Conservation (phyloP, 2,329 filamentous ascomycete species). For the Fusarium decemcellulare region DNA sequence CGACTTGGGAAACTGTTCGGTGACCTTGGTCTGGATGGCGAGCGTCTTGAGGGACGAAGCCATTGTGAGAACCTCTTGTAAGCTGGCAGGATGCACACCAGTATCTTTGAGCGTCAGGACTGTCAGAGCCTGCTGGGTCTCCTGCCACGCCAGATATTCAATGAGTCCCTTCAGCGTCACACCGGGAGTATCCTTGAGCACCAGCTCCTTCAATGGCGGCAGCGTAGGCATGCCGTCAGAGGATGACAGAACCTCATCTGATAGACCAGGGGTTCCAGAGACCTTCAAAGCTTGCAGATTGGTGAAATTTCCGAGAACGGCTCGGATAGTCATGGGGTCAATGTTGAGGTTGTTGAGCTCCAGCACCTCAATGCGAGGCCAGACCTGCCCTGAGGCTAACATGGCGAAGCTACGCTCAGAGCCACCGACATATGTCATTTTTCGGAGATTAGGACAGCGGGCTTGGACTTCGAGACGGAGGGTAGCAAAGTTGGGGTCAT, state of each 20-base stretch:
- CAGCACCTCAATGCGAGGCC: constrained; percentile 80
- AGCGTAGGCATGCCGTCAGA: constrained; percentile 78
- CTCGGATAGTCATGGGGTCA: constrained; percentile 79
- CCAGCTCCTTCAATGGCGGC: constrained; percentile 80
- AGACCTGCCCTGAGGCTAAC: constrained; percentile 75
- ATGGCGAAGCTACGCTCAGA: constrained; percentile 83
- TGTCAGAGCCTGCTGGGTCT: constrained; percentile 72
- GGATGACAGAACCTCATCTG: constrained; percentile 81
- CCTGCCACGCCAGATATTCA: constrained; percentile 74
- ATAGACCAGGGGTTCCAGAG: constrained; percentile 76
- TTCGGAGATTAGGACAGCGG: constrained; percentile 85
- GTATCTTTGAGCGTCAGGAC: constrained; percentile 81
- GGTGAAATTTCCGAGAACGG: constrained; percentile 77
- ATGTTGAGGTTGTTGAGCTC: constrained; percentile 78
- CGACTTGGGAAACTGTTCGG: constrained; percentile 64
- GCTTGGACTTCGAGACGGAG: constrained; percentile 88
- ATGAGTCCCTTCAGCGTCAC: constrained; percentile 81
- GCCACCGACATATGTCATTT: constrained; percentile 88
- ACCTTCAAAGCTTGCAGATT: constrained; percentile 82
- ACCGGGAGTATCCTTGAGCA: constrained; percentile 78
- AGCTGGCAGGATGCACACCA: constrained; percentile 73
- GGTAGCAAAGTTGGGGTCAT: constrained; percentile 81
- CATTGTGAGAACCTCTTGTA: constrained; percentile 73
- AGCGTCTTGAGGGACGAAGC: constrained; percentile 71
- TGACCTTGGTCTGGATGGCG: constrained; percentile 66